Percentiles rank a stretch among this genome's conserved stretches.
Conservation (phyloP, 2,329 filamentous ascomycete genomes). For the Aureobasidium namibiae region DNA sequence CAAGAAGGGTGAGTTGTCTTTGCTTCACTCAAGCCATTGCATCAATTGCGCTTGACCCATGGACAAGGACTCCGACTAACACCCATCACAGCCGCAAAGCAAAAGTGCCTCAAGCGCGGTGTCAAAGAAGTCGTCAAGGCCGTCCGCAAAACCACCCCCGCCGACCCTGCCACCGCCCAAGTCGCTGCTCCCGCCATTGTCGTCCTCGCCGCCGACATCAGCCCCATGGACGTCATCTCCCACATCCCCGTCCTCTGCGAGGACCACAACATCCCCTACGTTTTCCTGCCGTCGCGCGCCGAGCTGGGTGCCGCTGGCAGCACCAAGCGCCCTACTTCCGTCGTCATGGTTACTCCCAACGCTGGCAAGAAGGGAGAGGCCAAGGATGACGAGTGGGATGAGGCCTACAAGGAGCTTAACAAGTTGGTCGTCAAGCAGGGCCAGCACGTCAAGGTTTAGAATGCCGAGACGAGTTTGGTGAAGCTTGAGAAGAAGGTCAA, state of each 20-base stretch:
- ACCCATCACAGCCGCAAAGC: conserved; percentile 67
- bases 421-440: conserved; percentile 53
- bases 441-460: conserved; percentile 46
- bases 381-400: conserved; percentile 38
- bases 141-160: conserved; percentile 78
- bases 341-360: conserved; percentile 69
- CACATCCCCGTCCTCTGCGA: conserved; percentile 97
- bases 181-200: conserved; percentile 56
- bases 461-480: background rate
- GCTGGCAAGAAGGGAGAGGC: conserved; percentile 38
- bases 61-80: background rate
- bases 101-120: conserved; percentile 91
- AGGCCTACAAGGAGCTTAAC: conserved; percentile 41
- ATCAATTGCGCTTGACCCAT: too few species aligned
- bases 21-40: too few species aligned
- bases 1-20: conserved; percentile 49
- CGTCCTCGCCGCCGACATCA: conserved; percentile 93
- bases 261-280: conserved; percentile 93
- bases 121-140: conserved; percentile 99
- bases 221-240: conserved; percentile 95
- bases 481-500: conserved; percentile 5
- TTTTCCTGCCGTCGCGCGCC: conserved; percentile 86
- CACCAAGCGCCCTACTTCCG: conserved; percentile 93
- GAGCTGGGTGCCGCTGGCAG: conserved; percentile 88
- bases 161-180: conserved; percentile 48